phyloP scores from a whole-genome alignment of 805 yeast species.

The Ogataea salicorniae region DNA sequence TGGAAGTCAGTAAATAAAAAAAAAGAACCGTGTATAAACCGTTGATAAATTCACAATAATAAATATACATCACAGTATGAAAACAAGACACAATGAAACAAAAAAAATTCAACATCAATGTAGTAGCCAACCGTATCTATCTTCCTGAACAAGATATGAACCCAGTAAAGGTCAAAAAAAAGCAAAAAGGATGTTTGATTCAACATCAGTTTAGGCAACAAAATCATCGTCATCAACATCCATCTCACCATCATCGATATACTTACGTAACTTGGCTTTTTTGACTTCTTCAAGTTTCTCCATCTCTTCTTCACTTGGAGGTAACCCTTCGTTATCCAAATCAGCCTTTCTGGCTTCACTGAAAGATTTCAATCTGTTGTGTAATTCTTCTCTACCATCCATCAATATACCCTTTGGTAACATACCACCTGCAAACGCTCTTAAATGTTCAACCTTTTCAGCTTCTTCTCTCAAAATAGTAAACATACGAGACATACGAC shows the following conservation, averaged over 20 bases:
- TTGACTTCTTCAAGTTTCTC: constrained; percentile 41
- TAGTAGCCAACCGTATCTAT: no score
- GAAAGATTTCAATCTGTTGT: constrained; percentile 61
- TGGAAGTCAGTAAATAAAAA: no score
- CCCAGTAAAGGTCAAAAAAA: no score
- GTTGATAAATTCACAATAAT: no score
- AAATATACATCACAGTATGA: no score
- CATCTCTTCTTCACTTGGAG: constrained; percentile 67
- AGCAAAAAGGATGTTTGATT: not conserved
- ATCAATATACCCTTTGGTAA: constrained; percentile 83
- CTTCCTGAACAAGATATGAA: no score
- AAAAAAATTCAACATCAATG: no score
- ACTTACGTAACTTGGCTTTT: constrained; percentile 36
- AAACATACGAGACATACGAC: constrained; percentile 89
- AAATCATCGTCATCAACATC: constrained; percentile 7
- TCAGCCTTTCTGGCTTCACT: constrained; percentile 83
- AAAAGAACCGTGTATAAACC: no score
- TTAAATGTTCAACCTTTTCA: constrained; percentile 77
- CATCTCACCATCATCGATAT: constrained; percentile 26
- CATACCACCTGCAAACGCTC: constrained; percentile 64
- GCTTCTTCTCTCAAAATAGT: constrained; percentile 82
- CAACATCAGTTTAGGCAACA: not conserved
- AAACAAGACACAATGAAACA: no score
- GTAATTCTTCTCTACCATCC: constrained; percentile 77
- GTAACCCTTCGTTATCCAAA: constrained; percentile 78